These are phyloP conservation scores for Pelargonium myrrhifolium DNA, from an alignment of 441 rosid species.

Conservation along the genomic window DNA sequence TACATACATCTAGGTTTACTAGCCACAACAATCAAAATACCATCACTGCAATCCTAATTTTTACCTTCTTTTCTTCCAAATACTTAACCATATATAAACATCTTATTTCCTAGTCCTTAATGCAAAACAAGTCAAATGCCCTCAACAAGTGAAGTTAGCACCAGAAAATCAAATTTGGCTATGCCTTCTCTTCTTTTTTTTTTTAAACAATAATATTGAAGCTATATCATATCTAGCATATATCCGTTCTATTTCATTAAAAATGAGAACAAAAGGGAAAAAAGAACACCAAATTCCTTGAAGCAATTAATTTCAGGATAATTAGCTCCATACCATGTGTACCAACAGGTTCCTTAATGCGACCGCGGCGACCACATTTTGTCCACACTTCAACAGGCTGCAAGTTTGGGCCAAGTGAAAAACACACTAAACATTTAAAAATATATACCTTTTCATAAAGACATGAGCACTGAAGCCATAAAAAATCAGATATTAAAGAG, in stretches of 20 bases:
- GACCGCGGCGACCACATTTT: constrained; percentile 81
- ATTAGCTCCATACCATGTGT: constrained; percentile 57
- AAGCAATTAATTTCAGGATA: constrained; percentile 3
- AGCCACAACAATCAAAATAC: background rate
- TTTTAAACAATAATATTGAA: background rate
- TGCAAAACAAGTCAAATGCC: background rate
- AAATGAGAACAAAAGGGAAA: background rate
- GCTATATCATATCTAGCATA: background rate
- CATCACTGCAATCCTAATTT: background rate
- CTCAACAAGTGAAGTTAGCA: background rate
- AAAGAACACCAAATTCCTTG: background rate
- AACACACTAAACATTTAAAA: background rate
- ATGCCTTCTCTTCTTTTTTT: background rate
- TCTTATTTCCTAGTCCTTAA: background rate
- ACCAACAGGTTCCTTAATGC: constrained; percentile 85
- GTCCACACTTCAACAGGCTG: constrained; percentile 96
- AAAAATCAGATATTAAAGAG: background rate
- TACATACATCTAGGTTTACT: background rate
- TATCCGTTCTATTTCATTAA: background rate
- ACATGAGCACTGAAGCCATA: background rate
- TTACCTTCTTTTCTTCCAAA: background rate
- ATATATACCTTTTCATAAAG: background rate
- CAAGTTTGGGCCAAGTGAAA: constrained; percentile 13
- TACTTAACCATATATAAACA: background rate
- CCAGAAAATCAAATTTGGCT: background rate